These are phyloP conservation scores for Podospora pseudocomata DNA, from an alignment of 495 filamentous ascomycete species.

Conservation along the genomic window DNA sequence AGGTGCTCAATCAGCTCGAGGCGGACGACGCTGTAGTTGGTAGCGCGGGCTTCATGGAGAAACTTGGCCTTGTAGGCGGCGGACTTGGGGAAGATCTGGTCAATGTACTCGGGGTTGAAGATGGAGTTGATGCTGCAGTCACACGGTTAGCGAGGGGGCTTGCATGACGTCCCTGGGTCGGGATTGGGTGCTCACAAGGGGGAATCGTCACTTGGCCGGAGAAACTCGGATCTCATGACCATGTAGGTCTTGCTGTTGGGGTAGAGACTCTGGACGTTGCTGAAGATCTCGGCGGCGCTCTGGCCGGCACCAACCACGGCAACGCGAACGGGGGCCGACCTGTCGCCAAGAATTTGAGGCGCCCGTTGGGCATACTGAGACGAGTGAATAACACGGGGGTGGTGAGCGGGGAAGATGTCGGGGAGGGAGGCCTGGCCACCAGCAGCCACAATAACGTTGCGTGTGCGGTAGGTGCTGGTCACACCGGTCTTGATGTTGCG, in stretches of 20 bases:
- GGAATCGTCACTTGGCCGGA: slow-evolving; percentile 90
- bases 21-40: slow-evolving; percentile 93
- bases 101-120: slow-evolving; percentile 82
- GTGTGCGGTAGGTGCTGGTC: slow-evolving; percentile 46
- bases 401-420: slow-evolving; percentile 54
- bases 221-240: slow-evolving; percentile 71
- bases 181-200: slow-evolving; percentile 67
- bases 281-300: slow-evolving; percentile 92
- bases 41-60: slow-evolving; percentile 64
- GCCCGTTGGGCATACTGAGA: slow-evolving; percentile 73
- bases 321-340: slow-evolving; percentile 59
- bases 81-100: slow-evolving; percentile 64
- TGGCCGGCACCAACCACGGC: slow-evolving; percentile 87
- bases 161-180: background rate
- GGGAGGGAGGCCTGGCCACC: slow-evolving; percentile 82
- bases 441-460: slow-evolving; percentile 81
- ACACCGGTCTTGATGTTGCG: slow-evolving; percentile 37
- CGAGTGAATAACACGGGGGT: slow-evolving; percentile 76
- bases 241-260: slow-evolving; percentile 73
- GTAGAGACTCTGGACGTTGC: slow-evolving; percentile 77
- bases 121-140: slow-evolving; percentile 80
- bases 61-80: slow-evolving; percentile 58
- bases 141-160: slow-evolving; percentile 13
- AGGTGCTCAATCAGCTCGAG: slow-evolving; percentile 81
- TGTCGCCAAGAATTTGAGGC: slow-evolving; percentile 57